Evolutionary conservation across 305 asterid genomes (phyloP).

Genomic region (Caryopteris hybrid): DNA sequence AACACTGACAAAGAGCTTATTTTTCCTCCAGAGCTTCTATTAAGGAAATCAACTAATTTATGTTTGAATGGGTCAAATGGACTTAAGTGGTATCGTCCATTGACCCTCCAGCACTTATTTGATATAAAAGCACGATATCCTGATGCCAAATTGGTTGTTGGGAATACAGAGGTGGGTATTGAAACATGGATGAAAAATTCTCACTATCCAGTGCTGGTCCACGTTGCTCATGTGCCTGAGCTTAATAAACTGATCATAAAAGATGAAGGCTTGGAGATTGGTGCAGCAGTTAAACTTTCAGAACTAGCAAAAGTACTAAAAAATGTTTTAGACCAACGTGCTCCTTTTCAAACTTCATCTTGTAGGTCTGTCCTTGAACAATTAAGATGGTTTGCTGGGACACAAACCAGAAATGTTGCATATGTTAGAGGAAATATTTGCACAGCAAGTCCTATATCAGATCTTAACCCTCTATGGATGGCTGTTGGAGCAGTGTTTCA

Average conservation of each 20-base stretch:
- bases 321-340: conserved; percentile 37
- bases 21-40: conserved; percentile 83
- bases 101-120: conserved; percentile 60
- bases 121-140: conserved; percentile 64
- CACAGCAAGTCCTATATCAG: conserved; percentile 98
- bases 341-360: conserved; percentile 62
- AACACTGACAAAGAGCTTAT: conserved; percentile 79
- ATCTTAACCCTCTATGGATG: conserved; percentile 94
- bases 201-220: conserved; percentile 70
- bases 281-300: conserved; percentile 84
- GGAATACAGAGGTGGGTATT: conserved; percentile 93
- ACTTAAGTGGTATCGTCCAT: conserved; percentile 80
- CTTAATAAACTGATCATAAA: conserved; percentile 50
- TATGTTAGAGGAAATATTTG: conserved; percentile 95
- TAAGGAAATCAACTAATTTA: conserved; percentile 50
- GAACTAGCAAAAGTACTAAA: conserved; percentile 53
- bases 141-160: conserved; percentile 67
- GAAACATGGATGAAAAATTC: conserved; percentile 78
- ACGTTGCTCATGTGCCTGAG: conserved; percentile 66
- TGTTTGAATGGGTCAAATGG: conserved; percentile 62
- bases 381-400: conserved; percentile 94
- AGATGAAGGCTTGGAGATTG: conserved; percentile 84
- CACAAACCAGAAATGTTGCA: conserved; percentile 79
- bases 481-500: conserved; percentile 70
- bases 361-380: conserved; percentile 77